Percentiles rank a stretch among this genome's conserved stretches.
Evolutionary conservation across 2,329 filamentous ascomycete genomes (phyloP).

Genomic region (Incumbomyces delicatus): DNA sequence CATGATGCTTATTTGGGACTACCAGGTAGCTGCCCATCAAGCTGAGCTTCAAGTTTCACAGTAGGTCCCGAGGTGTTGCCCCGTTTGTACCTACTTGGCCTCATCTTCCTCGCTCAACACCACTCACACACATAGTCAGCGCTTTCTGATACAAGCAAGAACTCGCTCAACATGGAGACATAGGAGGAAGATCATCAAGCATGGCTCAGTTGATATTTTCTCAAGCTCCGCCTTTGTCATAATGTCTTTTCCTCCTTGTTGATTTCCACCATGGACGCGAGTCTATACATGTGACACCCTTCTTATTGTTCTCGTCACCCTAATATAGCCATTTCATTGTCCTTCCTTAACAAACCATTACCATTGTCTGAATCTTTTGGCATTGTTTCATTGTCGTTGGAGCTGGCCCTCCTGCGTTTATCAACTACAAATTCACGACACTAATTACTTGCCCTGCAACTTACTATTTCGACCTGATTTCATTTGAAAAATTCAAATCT

Average conservation of each 20-base stretch:
- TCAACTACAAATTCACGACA: not conserved
- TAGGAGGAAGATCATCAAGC: not conserved
- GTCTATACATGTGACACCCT: not conserved
- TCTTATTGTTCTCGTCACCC: not conserved
- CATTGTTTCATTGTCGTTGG: constrained; percentile 4
- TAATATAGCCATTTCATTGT: constrained; percentile 1
- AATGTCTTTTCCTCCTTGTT: too few species aligned
- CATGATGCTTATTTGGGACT: too few species aligned
- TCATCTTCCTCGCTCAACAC: constrained; percentile 5
- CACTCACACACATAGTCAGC: constrained; percentile 2
- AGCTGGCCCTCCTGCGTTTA: not conserved
- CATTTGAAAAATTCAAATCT: too few species aligned
- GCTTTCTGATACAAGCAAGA: constrained; percentile 4
- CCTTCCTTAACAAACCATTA: constrained; percentile 2
- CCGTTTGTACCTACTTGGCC: constrained; percentile 9
- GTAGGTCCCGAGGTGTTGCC: not conserved
- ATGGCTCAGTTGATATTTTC: too few species aligned
- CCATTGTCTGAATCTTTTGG: constrained; percentile 3
- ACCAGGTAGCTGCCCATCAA: too few species aligned
- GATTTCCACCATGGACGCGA: too few species aligned
- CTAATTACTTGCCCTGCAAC: not conserved
- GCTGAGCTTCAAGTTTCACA: constrained; percentile 1
- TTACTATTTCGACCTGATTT: not conserved
- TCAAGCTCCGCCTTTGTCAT: too few species aligned
- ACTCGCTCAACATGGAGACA: not conserved